Base-by-base conservation (phyloP, 805 yeast genomes). In the Metschnikowia lachancei region DNA sequence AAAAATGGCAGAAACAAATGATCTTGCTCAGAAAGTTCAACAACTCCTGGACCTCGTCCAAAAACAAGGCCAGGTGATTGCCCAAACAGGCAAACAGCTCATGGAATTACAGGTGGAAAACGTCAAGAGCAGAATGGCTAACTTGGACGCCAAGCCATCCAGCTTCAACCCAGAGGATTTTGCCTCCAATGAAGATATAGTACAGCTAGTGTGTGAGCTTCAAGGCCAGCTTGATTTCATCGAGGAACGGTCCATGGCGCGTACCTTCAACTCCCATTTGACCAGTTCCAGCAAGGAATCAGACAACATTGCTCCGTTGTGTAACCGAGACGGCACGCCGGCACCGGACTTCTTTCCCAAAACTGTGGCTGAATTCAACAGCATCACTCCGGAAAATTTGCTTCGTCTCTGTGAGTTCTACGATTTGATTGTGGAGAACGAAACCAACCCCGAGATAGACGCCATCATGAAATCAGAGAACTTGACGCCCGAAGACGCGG, bases 141-240 rank as follows among this genome's bases (percentile, higher is more conserved):
- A 31, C 33, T 38, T 45, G 44, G 53, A 52, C 36, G 24, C 36
- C n/a, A 19, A 37, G 38, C 50, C 65, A 37, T 47, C 43, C 13
- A 58, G 55, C 43, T 52, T 60, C 42, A 84, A 80, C 49, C 61
- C 80, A 1, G 62, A 76, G 3, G 88, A 84, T 52, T 83, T 75
- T 53, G 87, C 83, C 31, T 81, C 92, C 3, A 85, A 87, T 54
- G 95, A 87, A 47, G 98, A 92, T 60, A 68, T 91, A 11, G 86
- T 86, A 3, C 92, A 88, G 60, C 72, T 91, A 38, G 97, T 90
- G 12, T 88, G 87, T 10, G 98, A 91, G 64, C 69, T 91, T 46
- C 97, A 91, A 65, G 87, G 87, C 8, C 97, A 91, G 66, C 74
- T 91, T 58, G 91, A 87, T 43, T 70, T 77, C 19, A 62, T 86